phyloP scores from a whole-genome alignment of 2,329 filamentous ascomycete species.

The Ceratocystis harringtonii region DNA sequence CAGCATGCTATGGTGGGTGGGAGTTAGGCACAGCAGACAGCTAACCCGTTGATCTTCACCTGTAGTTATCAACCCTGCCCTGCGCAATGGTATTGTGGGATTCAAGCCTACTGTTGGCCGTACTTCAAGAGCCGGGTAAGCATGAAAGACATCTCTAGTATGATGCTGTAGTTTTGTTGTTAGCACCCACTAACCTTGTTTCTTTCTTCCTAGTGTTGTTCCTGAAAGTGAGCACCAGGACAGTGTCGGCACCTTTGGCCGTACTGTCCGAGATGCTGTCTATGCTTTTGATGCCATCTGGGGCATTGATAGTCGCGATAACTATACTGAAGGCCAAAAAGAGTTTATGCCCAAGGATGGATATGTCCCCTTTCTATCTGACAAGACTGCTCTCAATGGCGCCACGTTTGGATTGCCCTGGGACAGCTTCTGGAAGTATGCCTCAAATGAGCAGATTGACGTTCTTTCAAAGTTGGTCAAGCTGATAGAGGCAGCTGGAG shows the following conservation, averaged over 20 bases:
- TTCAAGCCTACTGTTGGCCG: constrained; percentile 64
- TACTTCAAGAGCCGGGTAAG: constrained; percentile 41
- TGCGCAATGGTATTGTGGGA: constrained; percentile 53
- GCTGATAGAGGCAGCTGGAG: constrained; percentile 44
- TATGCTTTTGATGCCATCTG: constrained; percentile 54
- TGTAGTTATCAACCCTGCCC: constrained; percentile 53
- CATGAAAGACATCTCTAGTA: neutral
- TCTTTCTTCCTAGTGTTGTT: constrained; percentile 30
- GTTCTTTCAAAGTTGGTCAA: constrained; percentile 30
- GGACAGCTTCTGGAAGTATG: constrained; percentile 53
- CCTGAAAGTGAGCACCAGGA: constrained; percentile 56
- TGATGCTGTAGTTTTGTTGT: neutral
- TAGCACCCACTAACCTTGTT: neutral
- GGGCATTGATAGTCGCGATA: constrained; percentile 47
- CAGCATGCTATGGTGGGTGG: neutral
- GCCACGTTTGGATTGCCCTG: constrained; percentile 58
- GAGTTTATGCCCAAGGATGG: constrained; percentile 39
- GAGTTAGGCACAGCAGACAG: neutral
- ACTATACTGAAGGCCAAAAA: constrained; percentile 46
- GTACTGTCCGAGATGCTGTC: constrained; percentile 53
- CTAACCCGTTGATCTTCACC: too few species aligned
- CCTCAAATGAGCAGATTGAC: constrained; percentile 38
- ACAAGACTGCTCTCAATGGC: constrained; percentile 38
- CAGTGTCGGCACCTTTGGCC: constrained; percentile 51
- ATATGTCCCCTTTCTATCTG: constrained; percentile 42